phyloP scores from a whole-genome alignment of 306 rosid species.

The Cyclanthera cordifolia region DNA sequence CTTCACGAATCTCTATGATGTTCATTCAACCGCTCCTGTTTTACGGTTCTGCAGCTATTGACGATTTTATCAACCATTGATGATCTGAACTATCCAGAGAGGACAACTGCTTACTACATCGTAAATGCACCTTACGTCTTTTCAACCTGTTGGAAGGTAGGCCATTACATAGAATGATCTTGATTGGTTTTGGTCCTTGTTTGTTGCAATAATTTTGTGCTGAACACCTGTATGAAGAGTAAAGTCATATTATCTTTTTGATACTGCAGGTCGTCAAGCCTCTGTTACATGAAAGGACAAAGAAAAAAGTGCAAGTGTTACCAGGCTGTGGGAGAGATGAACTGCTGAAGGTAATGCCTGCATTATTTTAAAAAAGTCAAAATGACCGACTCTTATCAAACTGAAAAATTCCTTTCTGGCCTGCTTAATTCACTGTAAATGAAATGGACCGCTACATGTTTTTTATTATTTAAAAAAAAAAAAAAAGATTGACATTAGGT shows the following conservation, averaged over 20 bases:
- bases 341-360: slow-evolving; percentile 51
- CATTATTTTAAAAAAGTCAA: not conserved
- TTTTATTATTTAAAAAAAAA: no score
- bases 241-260: not conserved
- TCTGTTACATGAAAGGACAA: slow-evolving; percentile 91
- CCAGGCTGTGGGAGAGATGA: slow-evolving; percentile 82
- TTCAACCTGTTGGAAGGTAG: slow-evolving; percentile 96
- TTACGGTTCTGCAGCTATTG: slow-evolving; percentile 63
- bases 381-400: not conserved
- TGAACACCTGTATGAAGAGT: not conserved
- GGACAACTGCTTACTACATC: slow-evolving; percentile 70
- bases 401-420: not conserved
- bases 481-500: not conserved
- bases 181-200: slow-evolving; percentile 5
- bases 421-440: not conserved
- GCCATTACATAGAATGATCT: slow-evolving; percentile 14
- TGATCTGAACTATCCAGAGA: slow-evolving; percentile 96
- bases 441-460: not conserved
- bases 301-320: slow-evolving; percentile 73
- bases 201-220: not conserved
- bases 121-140: slow-evolving; percentile 80
- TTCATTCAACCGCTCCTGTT: slow-evolving; percentile 11
- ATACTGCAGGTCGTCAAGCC: slow-evolving; percentile 68
- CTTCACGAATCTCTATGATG: not conserved
- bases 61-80: slow-evolving; percentile 76